Evolutionary conservation across 495 filamentous ascomycete genomes (phyloP).

Genomic region (Viridothelium virens): DNA sequence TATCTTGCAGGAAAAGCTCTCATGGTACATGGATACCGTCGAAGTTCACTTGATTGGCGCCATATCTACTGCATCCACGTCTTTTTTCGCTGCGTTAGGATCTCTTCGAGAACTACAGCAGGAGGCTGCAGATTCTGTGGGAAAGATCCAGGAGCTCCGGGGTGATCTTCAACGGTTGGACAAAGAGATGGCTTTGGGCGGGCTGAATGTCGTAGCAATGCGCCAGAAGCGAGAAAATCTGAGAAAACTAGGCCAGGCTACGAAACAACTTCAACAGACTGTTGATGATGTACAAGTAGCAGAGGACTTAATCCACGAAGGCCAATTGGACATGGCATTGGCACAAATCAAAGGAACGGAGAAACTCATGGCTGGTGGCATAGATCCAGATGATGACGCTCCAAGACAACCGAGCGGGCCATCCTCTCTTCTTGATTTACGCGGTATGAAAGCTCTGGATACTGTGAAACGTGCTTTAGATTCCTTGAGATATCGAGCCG

Average conservation of each 20-base stretch:
- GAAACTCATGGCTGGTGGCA: slow-evolving; percentile 64
- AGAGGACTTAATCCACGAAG: slow-evolving; percentile 71
- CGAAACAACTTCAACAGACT: slow-evolving; percentile 72
- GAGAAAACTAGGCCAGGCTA: slow-evolving; percentile 68
- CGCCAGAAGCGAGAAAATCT: slow-evolving; percentile 77
- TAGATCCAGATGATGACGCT: slow-evolving; percentile 30
- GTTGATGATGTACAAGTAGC: slow-evolving; percentile 67
- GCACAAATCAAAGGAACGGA: slow-evolving; percentile 69
- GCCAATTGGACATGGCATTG: slow-evolving; percentile 71
- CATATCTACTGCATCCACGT: slow-evolving; percentile 88
- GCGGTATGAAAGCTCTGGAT: slow-evolving; percentile 70
- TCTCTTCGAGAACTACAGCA: slow-evolving; percentile 83
- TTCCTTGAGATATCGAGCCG: slow-evolving; percentile 68
- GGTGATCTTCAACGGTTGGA: slow-evolving; percentile 75
- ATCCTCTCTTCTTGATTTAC: slow-evolving; percentile 54
- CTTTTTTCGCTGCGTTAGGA: slow-evolving; percentile 92
- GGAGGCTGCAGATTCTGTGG: slow-evolving; percentile 86
- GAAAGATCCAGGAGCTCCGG: slow-evolving; percentile 72
- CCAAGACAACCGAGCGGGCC: slow-evolving; percentile 5
- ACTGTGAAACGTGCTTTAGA: slow-evolving; percentile 69
- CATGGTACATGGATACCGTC: slow-evolving; percentile 99
- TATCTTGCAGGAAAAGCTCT: slow-evolving; percentile 97
- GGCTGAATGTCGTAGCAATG: slow-evolving; percentile 77
- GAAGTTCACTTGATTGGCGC: slow-evolving; percentile 95
- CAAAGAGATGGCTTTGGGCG: slow-evolving; percentile 76